phyloP scores from a whole-genome alignment of 306 rosid species.

The Elaeagnus macrophylla region DNA sequence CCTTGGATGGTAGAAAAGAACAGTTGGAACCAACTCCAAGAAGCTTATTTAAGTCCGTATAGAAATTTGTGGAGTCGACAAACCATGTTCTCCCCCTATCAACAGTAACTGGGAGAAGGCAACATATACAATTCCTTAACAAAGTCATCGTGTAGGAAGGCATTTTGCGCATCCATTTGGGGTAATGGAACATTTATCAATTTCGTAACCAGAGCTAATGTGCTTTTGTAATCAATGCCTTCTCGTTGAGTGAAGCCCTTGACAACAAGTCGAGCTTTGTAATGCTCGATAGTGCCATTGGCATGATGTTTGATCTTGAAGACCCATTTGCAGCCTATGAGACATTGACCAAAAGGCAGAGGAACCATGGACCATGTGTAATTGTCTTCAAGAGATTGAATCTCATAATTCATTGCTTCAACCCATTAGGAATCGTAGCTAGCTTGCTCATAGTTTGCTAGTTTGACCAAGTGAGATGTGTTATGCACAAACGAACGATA shows the following conservation, averaged over 20 bases:
- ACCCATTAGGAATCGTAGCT: background rate
- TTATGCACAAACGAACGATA: no score
- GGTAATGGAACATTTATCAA: background rate
- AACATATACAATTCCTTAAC: background rate
- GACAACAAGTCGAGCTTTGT: background rate
- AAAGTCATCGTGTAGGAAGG: background rate
- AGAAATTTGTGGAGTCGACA: background rate
- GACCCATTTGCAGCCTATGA: background rate
- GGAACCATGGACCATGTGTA: background rate
- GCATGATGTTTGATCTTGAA: background rate
- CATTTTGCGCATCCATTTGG: no score
- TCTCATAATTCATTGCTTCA: background rate
- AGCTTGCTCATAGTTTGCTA: no score
- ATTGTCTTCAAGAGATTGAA: background rate
- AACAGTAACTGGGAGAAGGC: background rate
- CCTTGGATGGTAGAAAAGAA: background rate
- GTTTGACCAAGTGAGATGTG: no score
- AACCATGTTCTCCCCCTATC: background rate
- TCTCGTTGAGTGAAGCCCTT: background rate
- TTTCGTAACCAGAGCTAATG: background rate
- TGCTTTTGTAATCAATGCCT: background rate
- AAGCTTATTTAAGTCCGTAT: no score
- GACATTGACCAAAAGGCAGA: background rate
- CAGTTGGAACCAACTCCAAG: background rate
- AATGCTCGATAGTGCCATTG: background rate